Conservation (phyloP, 2,329 filamentous ascomycete genomes). For the Fusarium sp. region DNA sequence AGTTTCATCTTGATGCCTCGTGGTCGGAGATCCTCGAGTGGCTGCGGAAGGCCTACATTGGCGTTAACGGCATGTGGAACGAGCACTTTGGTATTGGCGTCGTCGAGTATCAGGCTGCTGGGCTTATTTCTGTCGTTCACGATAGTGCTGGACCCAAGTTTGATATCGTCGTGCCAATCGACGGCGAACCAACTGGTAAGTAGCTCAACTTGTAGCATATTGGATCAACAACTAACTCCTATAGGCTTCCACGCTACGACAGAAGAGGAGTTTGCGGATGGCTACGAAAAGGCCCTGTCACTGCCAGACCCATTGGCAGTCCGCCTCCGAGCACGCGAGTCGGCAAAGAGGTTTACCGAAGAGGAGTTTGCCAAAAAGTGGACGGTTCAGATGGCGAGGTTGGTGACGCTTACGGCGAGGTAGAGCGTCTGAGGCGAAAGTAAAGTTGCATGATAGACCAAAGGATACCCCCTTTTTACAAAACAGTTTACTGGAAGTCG, state of each 20-base stretch:
- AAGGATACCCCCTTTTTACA: conserved; percentile 52
- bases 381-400: conserved; percentile 78
- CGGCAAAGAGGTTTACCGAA: conserved; percentile 88
- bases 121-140: conserved; percentile 92
- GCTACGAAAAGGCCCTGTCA: conserved; percentile 81
- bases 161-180: conserved; percentile 88
- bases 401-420: conserved; percentile 66
- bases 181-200: conserved; percentile 82
- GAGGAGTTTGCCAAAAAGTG: conserved; percentile 85
- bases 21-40: conserved; percentile 89
- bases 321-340: conserved; percentile 79
- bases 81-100: conserved; percentile 99
- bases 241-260: conserved; percentile 88
- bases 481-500: conserved; percentile 20
- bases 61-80: conserved; percentile 99
- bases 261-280: conserved; percentile 81
- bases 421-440: conserved; percentile 32
- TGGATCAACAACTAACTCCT: neutral
- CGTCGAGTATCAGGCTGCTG: conserved; percentile 97
- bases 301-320: conserved; percentile 80
- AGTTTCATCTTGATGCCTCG: conserved; percentile 89
- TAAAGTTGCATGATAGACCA: conserved; percentile 47
- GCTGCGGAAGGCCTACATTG: conserved; percentile 81
- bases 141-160: conserved; percentile 92
- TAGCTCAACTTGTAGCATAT: conserved; percentile 5